These are phyloP conservation scores for Misopates orontium DNA, from an alignment of 257 asterid genomes.

Conservation along the genomic window DNA sequence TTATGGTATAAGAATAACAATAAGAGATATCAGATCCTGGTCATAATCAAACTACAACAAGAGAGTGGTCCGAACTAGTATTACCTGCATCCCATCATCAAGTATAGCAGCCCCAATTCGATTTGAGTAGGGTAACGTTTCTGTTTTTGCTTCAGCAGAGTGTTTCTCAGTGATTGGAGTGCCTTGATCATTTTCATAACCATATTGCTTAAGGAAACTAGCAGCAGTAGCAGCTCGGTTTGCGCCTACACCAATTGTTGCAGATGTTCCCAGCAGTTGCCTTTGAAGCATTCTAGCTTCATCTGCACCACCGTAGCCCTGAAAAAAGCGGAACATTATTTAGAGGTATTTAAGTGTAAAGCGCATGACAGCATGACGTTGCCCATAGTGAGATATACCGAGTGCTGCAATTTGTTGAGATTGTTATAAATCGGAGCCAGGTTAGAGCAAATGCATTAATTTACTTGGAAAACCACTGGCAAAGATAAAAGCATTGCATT, in stretches of 20 bases:
- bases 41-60: background rate
- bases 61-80: conserved; percentile 15
- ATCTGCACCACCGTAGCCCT: conserved; percentile 95
- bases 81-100: conserved; percentile 99
- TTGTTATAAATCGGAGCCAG: too few relatives aligned
- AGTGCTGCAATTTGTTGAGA: too few relatives aligned
- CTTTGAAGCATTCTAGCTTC: conserved; percentile 91
- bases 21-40: background rate
- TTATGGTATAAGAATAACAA: background rate
- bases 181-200: conserved; percentile 33
- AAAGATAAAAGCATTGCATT: too few relatives aligned
- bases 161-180: conserved; percentile 22
- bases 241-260: conserved; percentile 78
- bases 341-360: background rate
- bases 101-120: conserved; percentile 66
- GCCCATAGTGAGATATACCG: too few relatives aligned
- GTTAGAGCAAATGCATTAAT: too few relatives aligned
- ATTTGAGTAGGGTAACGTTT: conserved; percentile 28
- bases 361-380: background rate
- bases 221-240: conserved; percentile 71
- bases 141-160: conserved; percentile 23
- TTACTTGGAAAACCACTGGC: background rate
- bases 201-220: conserved; percentile 48
- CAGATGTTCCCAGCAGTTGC: conserved; percentile 59
- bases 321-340: conserved; percentile 22